A percentile compares a stretch with the other conserved stretches of the same genome.
Evolutionary conservation across 305 asterid genomes (phyloP).

Genomic region (Fraxinus ornus): DNA sequence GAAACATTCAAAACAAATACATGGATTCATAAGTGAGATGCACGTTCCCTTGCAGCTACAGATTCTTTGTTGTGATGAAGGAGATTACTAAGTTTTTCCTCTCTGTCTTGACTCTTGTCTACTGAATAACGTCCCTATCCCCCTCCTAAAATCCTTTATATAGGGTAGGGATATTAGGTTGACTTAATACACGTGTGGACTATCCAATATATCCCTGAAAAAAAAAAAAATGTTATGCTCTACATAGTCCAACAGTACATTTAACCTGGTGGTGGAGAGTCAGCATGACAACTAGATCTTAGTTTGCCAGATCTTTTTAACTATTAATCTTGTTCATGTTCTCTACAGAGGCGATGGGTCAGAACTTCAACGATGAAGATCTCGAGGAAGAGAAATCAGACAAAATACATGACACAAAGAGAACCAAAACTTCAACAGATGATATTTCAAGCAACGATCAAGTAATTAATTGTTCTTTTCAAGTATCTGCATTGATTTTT

Average conservation of each 20-base stretch:
- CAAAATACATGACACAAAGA: constrained; percentile 25
- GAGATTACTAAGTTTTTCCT: not conserved
- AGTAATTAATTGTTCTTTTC: constrained; percentile 26
- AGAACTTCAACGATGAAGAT: constrained; percentile 59
- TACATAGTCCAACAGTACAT: not conserved
- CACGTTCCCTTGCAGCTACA: not conserved
- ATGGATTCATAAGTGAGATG: not conserved
- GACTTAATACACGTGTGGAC: not conserved
- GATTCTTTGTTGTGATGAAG: not conserved
- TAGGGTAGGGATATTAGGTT: not conserved
- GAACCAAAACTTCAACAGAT: constrained; percentile 30
- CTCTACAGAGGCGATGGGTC: constrained; percentile 54
- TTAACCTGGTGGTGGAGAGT: not conserved
- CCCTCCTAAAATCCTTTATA: not conserved
- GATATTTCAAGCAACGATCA: constrained; percentile 37
- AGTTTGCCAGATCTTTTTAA: not conserved
- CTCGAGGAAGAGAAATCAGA: constrained; percentile 37
- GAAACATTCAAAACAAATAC: not conserved
- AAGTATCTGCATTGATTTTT: not conserved
- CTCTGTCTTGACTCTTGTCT: not conserved
- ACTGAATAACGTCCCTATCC: not conserved
- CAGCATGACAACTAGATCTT: not conserved
- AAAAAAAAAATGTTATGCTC: not conserved
- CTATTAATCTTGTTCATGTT: not conserved
- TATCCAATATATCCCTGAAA: not conserved